A percentile compares a stretch with the other conserved stretches of the same genome.
Conservation (phyloP, 768 basidiomycete genomes). For the Pluteus cervinus region DNA sequence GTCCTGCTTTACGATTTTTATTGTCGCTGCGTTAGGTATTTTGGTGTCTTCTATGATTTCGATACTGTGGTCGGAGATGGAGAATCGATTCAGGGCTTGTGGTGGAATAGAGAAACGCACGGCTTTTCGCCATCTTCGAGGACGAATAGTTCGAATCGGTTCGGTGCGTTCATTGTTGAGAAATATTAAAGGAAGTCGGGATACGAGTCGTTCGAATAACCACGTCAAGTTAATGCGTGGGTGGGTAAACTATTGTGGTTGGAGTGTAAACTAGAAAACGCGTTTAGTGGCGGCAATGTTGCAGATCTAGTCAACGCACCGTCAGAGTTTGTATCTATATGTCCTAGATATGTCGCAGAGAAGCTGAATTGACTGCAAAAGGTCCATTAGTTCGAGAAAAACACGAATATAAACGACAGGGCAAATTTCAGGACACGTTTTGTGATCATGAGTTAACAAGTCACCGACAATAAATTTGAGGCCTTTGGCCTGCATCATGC, state of each 20-base stretch:
- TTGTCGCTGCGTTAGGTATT: slow-evolving; percentile 94
- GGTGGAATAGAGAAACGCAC: slow-evolving; percentile 50
- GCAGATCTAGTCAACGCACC: no score
- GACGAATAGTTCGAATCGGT: slow-evolving; percentile 85
- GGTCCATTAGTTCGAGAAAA: neutral
- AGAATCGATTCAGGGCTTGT: slow-evolving; percentile 7
- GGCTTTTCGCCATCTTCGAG: slow-evolving; percentile 90
- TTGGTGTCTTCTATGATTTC: slow-evolving; percentile 94
- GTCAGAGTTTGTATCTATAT: no score
- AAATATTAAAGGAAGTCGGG: neutral
- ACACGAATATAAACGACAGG: slow-evolving; percentile 7
- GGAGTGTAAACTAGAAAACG: no score
- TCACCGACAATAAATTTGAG: slow-evolving; percentile 75
- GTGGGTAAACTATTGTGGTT: no score
- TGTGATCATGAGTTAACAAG: slow-evolving; percentile 43
- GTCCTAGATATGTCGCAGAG: no score
- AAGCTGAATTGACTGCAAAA: neutral
- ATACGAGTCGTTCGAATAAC: no score
- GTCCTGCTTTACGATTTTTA: slow-evolving; percentile 94
- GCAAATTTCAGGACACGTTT: slow-evolving; percentile 36
- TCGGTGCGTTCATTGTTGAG: slow-evolving; percentile 82
- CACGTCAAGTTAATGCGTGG: no score
- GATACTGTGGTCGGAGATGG: slow-evolving; percentile 45
- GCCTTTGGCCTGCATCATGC: slow-evolving; percentile 45
- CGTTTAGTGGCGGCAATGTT: no score